Percentiles rank a stretch among this genome's conserved stretches.
These are phyloP conservation scores for Bauhinia variegata DNA, from an alignment of 306 rosid genomes.

Conservation along the genomic window DNA sequence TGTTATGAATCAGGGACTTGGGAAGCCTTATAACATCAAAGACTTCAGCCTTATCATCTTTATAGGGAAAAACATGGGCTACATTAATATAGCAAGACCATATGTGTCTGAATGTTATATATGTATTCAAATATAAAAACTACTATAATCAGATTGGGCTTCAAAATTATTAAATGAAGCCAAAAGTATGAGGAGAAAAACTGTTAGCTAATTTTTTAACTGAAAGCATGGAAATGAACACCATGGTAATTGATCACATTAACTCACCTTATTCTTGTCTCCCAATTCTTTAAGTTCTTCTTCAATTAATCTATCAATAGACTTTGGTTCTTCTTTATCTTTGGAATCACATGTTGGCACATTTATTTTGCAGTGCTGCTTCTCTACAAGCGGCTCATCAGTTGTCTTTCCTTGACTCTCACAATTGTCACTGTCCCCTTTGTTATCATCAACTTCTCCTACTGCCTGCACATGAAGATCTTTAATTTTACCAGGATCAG, in stretches of 20 bases:
- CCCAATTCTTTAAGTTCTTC: conserved; percentile 74
- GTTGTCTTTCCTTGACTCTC: conserved; percentile 40
- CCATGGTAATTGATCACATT: conserved; percentile 8
- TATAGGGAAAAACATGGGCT: background rate
- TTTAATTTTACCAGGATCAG: conserved; percentile 49
- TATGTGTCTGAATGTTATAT: conserved; percentile 1
- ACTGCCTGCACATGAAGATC: conserved; percentile 33
- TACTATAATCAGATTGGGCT: conserved; percentile 21
- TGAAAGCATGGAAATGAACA: conserved; percentile 21
- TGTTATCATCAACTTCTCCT: conserved; percentile 44
- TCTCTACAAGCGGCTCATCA: conserved; percentile 61
- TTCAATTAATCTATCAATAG: conserved; percentile 83
- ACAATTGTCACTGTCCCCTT: conserved; percentile 32
- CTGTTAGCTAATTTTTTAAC: conserved; percentile 3
- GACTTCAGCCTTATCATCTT: no score
- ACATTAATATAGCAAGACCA: background rate
- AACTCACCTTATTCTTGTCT: conserved; percentile 79
- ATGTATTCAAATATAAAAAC: conserved; percentile 16
- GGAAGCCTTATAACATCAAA: conserved; percentile 14
- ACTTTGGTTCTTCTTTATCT: conserved; percentile 60
- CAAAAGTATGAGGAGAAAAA: conserved; percentile 4
- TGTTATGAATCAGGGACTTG: background rate
- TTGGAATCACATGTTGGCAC: conserved; percentile 38
- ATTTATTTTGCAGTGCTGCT: conserved; percentile 59
- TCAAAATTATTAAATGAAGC: background rate